Base-by-base conservation (phyloP, 805 yeast genomes). In the Cyberlindnera xylosilytica region DNA sequence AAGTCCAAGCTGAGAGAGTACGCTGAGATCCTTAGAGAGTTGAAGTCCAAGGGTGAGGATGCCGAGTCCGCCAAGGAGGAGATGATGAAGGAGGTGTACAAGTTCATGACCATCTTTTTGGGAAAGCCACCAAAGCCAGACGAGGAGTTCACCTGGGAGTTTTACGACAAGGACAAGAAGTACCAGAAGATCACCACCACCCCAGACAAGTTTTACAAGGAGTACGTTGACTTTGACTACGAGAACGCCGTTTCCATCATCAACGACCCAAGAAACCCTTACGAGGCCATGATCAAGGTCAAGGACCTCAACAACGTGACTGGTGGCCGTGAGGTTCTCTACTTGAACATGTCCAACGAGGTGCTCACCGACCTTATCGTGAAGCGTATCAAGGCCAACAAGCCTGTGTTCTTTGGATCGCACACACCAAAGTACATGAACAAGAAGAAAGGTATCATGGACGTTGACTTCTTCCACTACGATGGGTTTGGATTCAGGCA, bases 341-440 rank as follows among this genome's bases (percentile, higher is more conserved):
- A 87, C 59, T 72, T 87, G 54, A 87, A 87, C 61, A 69, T 79
- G 41, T 81, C 79, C 32, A 74, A 81, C 45, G 74, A 74, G 15
- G 67, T 67, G 8, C 66, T 87, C 42, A 77, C 87, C 34, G 56
- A 70, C 24, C 70, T 80, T 37, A 85, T 87, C 22, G 77, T 86
- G 29, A 73, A 76, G 54, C 78, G 87, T 65, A 74, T 87, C 57
- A 74, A 82, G 65, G 71, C 69, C 47, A 81, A 85, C 64, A 83
- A 83, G 66, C 83, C 95, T 0, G 87, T 88, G 6, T 88, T 87
- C 69, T 88, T 87, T 58, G 96, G 96, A 11, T 81, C 90, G 15
- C 95, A 87, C 62, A 87, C 90, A n/a, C 93, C 91, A 19, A 81
- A 83, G 60, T 87, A 71, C 64, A 75, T 73, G 74, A 78, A 81